Evolutionary conservation across 805 yeast genomes (phyloP).

Genomic region (Lipomyces sp.): DNA sequence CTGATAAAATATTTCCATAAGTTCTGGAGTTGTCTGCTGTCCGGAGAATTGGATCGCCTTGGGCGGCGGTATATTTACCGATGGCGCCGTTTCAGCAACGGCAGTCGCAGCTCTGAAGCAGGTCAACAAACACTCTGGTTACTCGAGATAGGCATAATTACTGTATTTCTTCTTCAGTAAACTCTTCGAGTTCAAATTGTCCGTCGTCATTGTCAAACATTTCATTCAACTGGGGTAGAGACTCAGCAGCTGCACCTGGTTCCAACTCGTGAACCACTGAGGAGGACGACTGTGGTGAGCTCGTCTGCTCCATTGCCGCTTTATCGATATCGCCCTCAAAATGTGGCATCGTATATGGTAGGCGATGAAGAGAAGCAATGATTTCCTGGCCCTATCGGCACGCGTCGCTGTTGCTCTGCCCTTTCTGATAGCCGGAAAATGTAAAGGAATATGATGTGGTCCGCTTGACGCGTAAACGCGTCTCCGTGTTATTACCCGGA

Average conservation of each 20-base stretch:
- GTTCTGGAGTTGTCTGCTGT: conserved; percentile 42
- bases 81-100: not conserved
- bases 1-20: conserved; percentile 74
- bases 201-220: conserved; percentile 14
- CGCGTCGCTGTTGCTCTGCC: too few relatives aligned
- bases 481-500: too few relatives aligned
- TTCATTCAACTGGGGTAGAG: conserved; percentile 2
- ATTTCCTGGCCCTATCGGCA: too few relatives aligned
- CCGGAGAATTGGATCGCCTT: not conserved
- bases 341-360: conserved; percentile 22
- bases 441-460: too few relatives aligned
- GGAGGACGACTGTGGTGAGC: conserved; percentile 30
- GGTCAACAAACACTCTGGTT: not conserved
- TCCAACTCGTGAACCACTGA: conserved; percentile 20
- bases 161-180: not conserved
- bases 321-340: conserved; percentile 19
- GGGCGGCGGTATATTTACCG: not conserved
- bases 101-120: not conserved
- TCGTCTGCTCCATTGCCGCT: conserved; percentile 8
- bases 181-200: not conserved
- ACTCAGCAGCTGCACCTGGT: conserved; percentile 10
- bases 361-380: not conserved
- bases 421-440: too few relatives aligned
- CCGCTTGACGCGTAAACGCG: too few relatives aligned
- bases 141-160: not conserved